Base-by-base conservation (phyloP, 2,329 filamentous ascomycete genomes). In the Bisporella sp. region DNA sequence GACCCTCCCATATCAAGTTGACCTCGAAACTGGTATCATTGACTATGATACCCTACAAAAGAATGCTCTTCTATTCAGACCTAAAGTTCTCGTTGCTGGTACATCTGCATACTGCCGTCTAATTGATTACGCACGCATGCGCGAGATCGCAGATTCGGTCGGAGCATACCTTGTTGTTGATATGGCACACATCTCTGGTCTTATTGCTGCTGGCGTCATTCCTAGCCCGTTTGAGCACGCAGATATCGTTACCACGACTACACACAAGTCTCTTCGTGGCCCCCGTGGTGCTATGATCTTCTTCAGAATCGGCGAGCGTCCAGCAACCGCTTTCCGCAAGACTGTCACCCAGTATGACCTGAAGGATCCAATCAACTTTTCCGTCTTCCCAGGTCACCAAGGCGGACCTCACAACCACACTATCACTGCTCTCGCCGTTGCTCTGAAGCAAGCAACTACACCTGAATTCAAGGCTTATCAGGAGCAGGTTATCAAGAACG, bases 221-320 rank as follows among this genome's bases (percentile, higher is more conserved):
- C 89, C 91, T 56, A 91, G 89, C 45, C 93, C 93, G 42, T 99
- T 99, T 76, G 77, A 82, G 57, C 77, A 95, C 70, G 92, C 93
- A 59, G 93, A 99, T 68, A 86, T 99, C 51, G 93, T 99, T 62
- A 99, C 93, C 57, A 99, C 93, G 57, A 99, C 93, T 56, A 99
- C 93, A 44, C 93, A 99, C 84, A 99, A 99, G 81, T 96, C 91
- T 50, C 87, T 99, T 62, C 90, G 93, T 72, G 93, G 93, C 53
- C 93, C 93, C 53, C 89, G 93, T 69, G 93, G 93, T 66, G 93
- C 93, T 68, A 99, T 99, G 93, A 99, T 99, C 75, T 99, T 99
- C 82, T 99, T 91, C 84, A 89, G 93, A 73, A 96, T 95, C 78
- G 93, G 93, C 57, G 85, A 96, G 55, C 87, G 92, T 66, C 89